Conservation (phyloP, 176 grass and related monocot species). For the Pontederia paniculata region DNA sequence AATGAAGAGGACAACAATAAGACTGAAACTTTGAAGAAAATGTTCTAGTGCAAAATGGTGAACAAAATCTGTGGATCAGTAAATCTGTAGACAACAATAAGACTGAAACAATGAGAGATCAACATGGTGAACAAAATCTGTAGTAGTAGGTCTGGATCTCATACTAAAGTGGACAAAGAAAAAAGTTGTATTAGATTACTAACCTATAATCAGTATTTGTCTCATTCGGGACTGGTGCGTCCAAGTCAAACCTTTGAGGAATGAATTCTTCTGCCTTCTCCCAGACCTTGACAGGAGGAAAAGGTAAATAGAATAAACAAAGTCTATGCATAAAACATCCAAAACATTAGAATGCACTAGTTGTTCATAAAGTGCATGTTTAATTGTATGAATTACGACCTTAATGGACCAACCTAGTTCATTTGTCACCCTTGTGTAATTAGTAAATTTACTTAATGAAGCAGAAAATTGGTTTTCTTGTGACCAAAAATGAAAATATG, state of each 20-base stretch:
- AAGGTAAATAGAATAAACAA: constrained; percentile 4
- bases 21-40: no score
- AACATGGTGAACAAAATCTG: constrained; percentile 7
- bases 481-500: no score
- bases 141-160: neutral
- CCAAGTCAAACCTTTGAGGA: constrained; percentile 80
- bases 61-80: constrained; percentile 6
- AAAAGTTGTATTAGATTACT: neutral
- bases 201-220: constrained; percentile 89
- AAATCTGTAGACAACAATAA: no score
- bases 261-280: constrained; percentile 79
- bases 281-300: constrained; percentile 58
- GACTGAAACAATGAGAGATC: no score
- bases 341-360: neutral
- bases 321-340: constrained; percentile 1
- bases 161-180: neutral
- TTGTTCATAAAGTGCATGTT: neutral
- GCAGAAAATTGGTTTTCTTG: no score
- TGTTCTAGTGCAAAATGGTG: neutral
- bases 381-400: no score
- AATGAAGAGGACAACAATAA: no score
- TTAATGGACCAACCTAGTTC: no score
- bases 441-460: no score
- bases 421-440: no score
- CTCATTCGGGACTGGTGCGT: constrained; percentile 90